phyloP scores from a whole-genome alignment of 257 asterid species.

The Salvia hispanica region DNA sequence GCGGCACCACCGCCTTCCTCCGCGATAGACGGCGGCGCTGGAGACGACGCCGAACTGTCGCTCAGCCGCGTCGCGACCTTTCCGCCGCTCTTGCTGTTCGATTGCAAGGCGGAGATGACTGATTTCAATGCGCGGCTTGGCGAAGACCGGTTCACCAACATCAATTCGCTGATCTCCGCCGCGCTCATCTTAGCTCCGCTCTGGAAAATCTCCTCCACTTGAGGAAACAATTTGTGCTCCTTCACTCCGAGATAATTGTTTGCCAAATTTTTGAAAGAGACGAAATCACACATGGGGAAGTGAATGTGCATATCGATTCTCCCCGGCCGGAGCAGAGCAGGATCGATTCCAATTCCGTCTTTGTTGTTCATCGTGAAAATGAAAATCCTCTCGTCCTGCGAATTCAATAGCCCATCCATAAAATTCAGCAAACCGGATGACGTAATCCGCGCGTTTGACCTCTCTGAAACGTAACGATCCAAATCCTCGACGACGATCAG shows the following conservation, averaged over 20 bases:
- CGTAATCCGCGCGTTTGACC: slow-evolving; percentile 41
- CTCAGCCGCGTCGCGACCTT: slow-evolving; percentile 23
- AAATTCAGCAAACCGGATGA: slow-evolving; percentile 58
- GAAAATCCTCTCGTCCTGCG: slow-evolving; percentile 57
- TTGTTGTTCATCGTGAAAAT: slow-evolving; percentile 62
- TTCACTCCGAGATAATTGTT: slow-evolving; percentile 53
- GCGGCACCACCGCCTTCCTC: slow-evolving; percentile 50
- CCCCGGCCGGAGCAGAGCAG: slow-evolving; percentile 58
- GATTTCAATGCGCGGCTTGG: slow-evolving; percentile 68
- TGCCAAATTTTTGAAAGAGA: slow-evolving; percentile 53
- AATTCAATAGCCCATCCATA: slow-evolving; percentile 63
- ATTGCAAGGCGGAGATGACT: slow-evolving; percentile 60
- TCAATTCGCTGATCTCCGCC: slow-evolving; percentile 68
- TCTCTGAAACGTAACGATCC: slow-evolving; percentile 48
- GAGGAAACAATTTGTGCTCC: slow-evolving; percentile 63
- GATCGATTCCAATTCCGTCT: slow-evolving; percentile 44
- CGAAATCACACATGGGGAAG: slow-evolving; percentile 61
- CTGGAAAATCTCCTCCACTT: slow-evolving; percentile 61
- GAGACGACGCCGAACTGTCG: slow-evolving; percentile 44
- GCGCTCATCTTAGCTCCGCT: slow-evolving; percentile 64
- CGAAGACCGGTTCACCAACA: slow-evolving; percentile 60
- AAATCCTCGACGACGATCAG: slow-evolving; percentile 61
- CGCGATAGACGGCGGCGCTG: slow-evolving; percentile 37
- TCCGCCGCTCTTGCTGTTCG: slow-evolving; percentile 27
- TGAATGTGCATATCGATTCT: slow-evolving; percentile 60